These are phyloP conservation scores for Claviceps quebecensis DNA, from an alignment of 2,329 filamentous ascomycete species.

Conservation along the genomic window DNA sequence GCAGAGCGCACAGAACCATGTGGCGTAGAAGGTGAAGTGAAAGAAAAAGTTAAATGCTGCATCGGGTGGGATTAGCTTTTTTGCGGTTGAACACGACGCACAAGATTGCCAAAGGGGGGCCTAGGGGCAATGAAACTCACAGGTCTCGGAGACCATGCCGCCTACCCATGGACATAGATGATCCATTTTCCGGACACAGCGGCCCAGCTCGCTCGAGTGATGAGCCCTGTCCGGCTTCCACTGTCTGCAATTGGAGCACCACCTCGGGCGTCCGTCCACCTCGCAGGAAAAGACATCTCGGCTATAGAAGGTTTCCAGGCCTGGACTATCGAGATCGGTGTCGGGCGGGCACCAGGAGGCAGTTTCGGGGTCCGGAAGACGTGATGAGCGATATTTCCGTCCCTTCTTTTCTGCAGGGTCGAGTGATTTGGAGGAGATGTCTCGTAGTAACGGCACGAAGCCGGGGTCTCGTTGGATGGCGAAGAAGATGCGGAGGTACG, in stretches of 20 bases:
- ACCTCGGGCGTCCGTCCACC: constrained; percentile 67
- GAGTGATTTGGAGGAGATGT: constrained; percentile 19
- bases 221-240: constrained; percentile 84
- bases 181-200: constrained; percentile 84
- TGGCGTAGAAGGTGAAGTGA: constrained; percentile 67
- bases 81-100: too few species aligned
- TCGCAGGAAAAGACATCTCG: constrained; percentile 78
- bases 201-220: constrained; percentile 68
- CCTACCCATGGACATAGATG: constrained; percentile 97
- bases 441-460: constrained; percentile 44
- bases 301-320: constrained; percentile 63
- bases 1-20: constrained; percentile 50
- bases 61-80: too few species aligned
- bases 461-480: constrained; percentile 59
- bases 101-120: too few species aligned
- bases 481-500: constrained; percentile 59
- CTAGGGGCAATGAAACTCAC: constrained; percentile 24
- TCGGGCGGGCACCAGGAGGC: constrained; percentile 26
- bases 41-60: constrained; percentile 79
- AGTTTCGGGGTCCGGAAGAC: constrained; percentile 14
- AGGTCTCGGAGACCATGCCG: constrained; percentile 74
- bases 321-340: constrained; percentile 43
- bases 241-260: constrained; percentile 70
- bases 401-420: constrained; percentile 2
- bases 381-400: constrained; percentile 3